Evolutionary conservation across 352 stramenopile species (phyloP), one percentile per base, ranked within the genome.

Genomic region (Globisporangium spiculum): DNA sequence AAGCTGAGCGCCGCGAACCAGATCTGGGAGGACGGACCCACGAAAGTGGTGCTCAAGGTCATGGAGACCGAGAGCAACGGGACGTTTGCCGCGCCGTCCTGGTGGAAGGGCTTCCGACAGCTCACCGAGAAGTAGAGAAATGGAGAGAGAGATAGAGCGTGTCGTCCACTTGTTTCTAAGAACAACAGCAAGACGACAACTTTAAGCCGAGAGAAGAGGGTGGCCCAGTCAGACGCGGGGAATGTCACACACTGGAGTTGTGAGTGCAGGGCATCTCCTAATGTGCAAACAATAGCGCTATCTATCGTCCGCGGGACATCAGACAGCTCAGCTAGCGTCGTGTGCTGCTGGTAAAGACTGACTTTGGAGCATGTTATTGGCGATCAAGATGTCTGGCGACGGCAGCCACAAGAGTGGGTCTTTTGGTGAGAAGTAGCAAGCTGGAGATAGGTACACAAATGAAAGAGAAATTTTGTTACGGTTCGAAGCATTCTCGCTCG

Each of bases 51-150:
- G 38, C 88, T 93, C 38, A 89, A 91, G 65, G 87, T 91, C 52
- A 92, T 99, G 66, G 91, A 98, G 62, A 76, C 66, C 9, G 97
- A 97, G 78, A 98, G 97, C 67, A 85, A 92, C 26, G 77, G 85
- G 32, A 86, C 88, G 18, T 93, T 94, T 24, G 53, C 77, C 4
- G 83, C 94, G 16, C 96, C 96, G 7, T 76, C 66, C 8, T 92
- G 92, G 80, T 99, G 96, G 96, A 89, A 93, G 73, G 94, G 91
- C 22, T 97, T 92, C 64, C 87, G 94, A 22, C 88, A 95, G 70
- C 84, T 99, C 34, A 98, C 86, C 5, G 96, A 96, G 75, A 99
- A 99, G 75, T 97, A 89, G 55, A 2, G 44, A 50, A 50, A 50
- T 4, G 16, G 12, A 16, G 38, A 18, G 36, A 41, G 38, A 16